Base-by-base conservation (phyloP, 805 yeast genomes). In the Candida yuanshanica region DNA sequence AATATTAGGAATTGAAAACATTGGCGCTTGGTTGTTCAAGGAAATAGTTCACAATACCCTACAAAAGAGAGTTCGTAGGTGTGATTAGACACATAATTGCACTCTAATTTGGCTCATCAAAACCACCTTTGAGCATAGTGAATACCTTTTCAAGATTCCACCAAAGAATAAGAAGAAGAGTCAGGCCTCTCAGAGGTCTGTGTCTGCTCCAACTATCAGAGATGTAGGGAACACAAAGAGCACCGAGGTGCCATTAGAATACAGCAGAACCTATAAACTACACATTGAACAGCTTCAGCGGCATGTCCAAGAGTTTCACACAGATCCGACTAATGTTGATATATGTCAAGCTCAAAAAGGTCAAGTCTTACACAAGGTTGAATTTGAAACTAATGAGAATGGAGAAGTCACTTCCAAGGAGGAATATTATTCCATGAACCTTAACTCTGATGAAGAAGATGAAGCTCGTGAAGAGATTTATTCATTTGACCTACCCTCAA, bases 381-480 rank as follows among this genome's bases (percentile, higher is more conserved):
- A 27, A 18, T n/a, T 25, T 20, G 27, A 26, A 8, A 16, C 14
- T 26, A 14, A 18, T 9, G 39, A 35, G n/a, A 11, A 23, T 14
- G 37, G 21, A 3, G 38, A 24, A 14, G n/a, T 22, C n/a, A 23
- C 9, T n/a, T 17, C 39, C 27, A n/a, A 13, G n/a, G 23, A 33
- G 6, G 9, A 14, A 16, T 37, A n/a, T n/a, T n/a, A n/a, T n/a
- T n/a, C n/a, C n/a, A n/a, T n/a, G n/a, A n/a, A n/a, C n/a, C n/a
- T n/a, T n/a, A n/a, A n/a, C 12, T 13, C 18, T 21, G 32, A 22
- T 8, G 25, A 4, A 17, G 49, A 46, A 7, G 48, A 47, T 8
- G 53, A 50, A 13, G 48, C 48, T 18, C 55, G 46, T 9, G 63
- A 59, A 24, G 60, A 55, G 26, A 52, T 58, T n/a, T 58, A 49